Percentiles rank a stretch among this genome's conserved stretches.
phyloP scores from a whole-genome alignment of 2,329 filamentous ascomycete species.

The Metarhizium rileyi region DNA sequence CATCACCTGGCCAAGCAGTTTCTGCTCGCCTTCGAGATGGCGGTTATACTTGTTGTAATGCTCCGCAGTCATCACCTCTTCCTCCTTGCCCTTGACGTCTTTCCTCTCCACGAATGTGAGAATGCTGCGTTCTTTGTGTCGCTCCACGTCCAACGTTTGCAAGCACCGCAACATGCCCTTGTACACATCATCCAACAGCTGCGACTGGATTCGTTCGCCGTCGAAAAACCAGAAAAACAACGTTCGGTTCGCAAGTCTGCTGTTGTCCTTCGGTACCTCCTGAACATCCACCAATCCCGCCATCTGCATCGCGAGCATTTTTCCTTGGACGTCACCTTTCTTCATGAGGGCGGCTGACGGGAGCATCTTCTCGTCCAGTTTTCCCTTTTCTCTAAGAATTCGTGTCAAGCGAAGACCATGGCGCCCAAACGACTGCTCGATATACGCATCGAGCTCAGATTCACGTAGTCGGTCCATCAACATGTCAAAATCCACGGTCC shows the following conservation, averaged over 20 bases:
- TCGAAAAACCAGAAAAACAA: slow-evolving; percentile 93
- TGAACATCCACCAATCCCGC: slow-evolving; percentile 83
- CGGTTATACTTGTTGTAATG: slow-evolving; percentile 57
- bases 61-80: slow-evolving; percentile 64
- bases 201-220: slow-evolving; percentile 56
- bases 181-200: slow-evolving; percentile 73
- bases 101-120: slow-evolving; percentile 74
- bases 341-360: slow-evolving; percentile 73
- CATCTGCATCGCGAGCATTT: slow-evolving; percentile 78
- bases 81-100: slow-evolving; percentile 76
- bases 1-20: slow-evolving; percentile 68
- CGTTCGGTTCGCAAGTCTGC: slow-evolving; percentile 70
- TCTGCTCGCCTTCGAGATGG: slow-evolving; percentile 56
- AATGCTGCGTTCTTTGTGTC: slow-evolving; percentile 59
- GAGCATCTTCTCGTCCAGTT: slow-evolving; percentile 87
- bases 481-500: slow-evolving; percentile 73
- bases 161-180: slow-evolving; percentile 81
- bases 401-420: slow-evolving; percentile 74
- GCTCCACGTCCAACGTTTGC: slow-evolving; percentile 70
- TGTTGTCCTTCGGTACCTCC: slow-evolving; percentile 84
- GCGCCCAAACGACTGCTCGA: slow-evolving; percentile 67
- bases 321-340: slow-evolving; percentile 73
- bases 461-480: slow-evolving; percentile 64
- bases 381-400: slow-evolving; percentile 77
- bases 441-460: slow-evolving; percentile 70